A percentile compares a stretch with the other conserved stretches of the same genome.
phyloP scores from a whole-genome alignment of 192 early-diverging fungal genomes.

The Dissophora ornata region DNA sequence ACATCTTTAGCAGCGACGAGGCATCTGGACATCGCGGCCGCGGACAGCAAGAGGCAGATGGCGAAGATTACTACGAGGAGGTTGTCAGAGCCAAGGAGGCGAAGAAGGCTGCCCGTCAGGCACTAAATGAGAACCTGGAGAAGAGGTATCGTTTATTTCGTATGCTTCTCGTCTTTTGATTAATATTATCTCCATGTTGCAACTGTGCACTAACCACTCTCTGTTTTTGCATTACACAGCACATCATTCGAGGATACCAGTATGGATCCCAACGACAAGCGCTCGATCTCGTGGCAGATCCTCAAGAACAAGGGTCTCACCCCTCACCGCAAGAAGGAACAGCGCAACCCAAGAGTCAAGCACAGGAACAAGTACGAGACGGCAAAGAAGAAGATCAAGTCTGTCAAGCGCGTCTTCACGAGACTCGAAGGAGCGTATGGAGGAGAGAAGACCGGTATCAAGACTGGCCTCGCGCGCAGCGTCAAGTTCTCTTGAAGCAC shows the following conservation, averaged over 20 bases:
- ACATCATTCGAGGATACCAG: slow-evolving; percentile 53
- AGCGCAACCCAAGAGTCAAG: slow-evolving; percentile 96
- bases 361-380: slow-evolving; percentile 88
- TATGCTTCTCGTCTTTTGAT: neutral
- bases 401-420: slow-evolving; percentile 78
- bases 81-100: slow-evolving; percentile 59
- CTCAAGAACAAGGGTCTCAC: slow-evolving; percentile 96
- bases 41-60: slow-evolving; percentile 31
- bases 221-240: slow-evolving; percentile 16
- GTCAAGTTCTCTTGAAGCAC: slow-evolving; percentile 69
- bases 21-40: slow-evolving; percentile 11
- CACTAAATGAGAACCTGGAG: slow-evolving; percentile 55
- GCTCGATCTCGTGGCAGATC: slow-evolving; percentile 87
- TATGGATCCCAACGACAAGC: slow-evolving; percentile 72
- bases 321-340: slow-evolving; percentile 90
- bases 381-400: slow-evolving; percentile 90
- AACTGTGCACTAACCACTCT: neutral
- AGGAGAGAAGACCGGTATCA: slow-evolving; percentile 97
- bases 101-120: slow-evolving; percentile 62
- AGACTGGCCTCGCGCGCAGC: slow-evolving; percentile 82
- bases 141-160: too few relatives aligned
- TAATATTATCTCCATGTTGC: neutral
- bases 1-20: slow-evolving; percentile 42
- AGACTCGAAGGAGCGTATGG: slow-evolving; percentile 80
- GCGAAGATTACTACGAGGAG: slow-evolving; percentile 65